Percentiles rank a stretch among this genome's conserved stretches.
Conservation (phyloP, 2,329 filamentous ascomycete species). For the Macrophomina pseudophaseolina region DNA sequence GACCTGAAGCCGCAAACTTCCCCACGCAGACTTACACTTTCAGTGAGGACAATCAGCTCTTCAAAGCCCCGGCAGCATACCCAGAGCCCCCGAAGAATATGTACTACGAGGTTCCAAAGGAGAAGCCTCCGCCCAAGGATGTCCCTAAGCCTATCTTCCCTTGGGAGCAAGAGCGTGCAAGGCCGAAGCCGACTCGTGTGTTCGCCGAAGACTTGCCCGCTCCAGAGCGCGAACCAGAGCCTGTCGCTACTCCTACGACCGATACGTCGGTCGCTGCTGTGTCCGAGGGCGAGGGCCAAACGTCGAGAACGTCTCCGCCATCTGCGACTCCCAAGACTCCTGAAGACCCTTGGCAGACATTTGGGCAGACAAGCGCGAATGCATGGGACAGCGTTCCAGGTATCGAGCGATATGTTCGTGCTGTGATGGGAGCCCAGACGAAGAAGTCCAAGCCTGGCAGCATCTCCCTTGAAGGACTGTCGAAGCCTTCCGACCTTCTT, state of each 20-base stretch:
- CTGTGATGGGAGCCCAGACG: conserved; percentile 66
- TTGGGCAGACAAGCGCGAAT: conserved; percentile 69
- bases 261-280: not conserved
- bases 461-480: conserved; percentile 38
- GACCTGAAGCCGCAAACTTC: conserved; percentile 84
- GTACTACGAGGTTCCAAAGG: conserved; percentile 80
- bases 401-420: conserved; percentile 85
- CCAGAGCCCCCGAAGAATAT: conserved; percentile 85
- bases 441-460: conserved; percentile 53
- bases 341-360: conserved; percentile 73
- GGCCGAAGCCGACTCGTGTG: conserved; percentile 66
- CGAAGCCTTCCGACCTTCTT: conserved; percentile 36
- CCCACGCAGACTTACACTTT: conserved; percentile 80
- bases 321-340: conserved; percentile 35
- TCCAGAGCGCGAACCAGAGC: conserved; percentile 37
- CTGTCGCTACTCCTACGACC: conserved; percentile 30
- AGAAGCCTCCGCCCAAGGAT: conserved; percentile 61
- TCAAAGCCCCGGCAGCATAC: conserved; percentile 76
- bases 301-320: conserved; percentile 28
- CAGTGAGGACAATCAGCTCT: conserved; percentile 75
- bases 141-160: conserved; percentile 79
- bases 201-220: conserved; percentile 64
- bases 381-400: conserved; percentile 92
- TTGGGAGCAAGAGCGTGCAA: conserved; percentile 76
- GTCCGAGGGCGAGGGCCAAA: not conserved